Base-by-base conservation (phyloP, 208 protist species). In the Acanthamoeba lenticulata region DNA sequence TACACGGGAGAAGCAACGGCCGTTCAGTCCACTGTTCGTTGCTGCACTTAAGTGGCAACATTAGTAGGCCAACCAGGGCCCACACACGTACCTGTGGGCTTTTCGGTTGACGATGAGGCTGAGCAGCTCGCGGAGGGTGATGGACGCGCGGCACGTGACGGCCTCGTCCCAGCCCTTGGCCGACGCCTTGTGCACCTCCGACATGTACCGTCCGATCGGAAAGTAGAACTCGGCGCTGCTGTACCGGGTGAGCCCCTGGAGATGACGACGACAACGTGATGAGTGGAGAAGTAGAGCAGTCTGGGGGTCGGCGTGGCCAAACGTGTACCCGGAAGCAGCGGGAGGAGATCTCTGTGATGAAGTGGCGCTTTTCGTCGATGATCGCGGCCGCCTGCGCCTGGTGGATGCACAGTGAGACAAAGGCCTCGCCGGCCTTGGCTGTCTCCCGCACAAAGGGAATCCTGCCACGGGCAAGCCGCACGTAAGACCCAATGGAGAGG, bases 351-450 rank as follows among this genome's bases (percentile, higher is more conserved):
- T 91, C 85, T 7, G 85, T 49, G 2, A 91, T 21, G 15, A 91
- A 72, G 60, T 91, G 85, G 13, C 60, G 29, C 85, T 91, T 91
- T 49, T 91, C 85, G 24, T 65, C 60, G 6, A 91, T 72, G 32
- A 91, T 49, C 24, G 36, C 85, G 1, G 85, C 85, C 9, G 85
- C 85, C 49, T 65, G 85, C 5, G 60, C 60, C 85, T 91, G 85
- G 52, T 91, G 85, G 36, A 91, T 91, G 85, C 85, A 91, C 34
- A 91, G n/a, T 24, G 85, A 91, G 27, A 91, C 85, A 42, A 91
- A 91, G 1, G 85, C 11, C 38, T 91, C 85, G 1, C 85, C 60
- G 32, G 85, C 85, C n/a, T 69, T 62, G 13, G 42, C 85, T 0
- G 13, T 44, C 24, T 91, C 49, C 19, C 38, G 11, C 49, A 91